phyloP scores from a whole-genome alignment of 805 yeast genomes.

The Wickerhamiella lipophila region DNA sequence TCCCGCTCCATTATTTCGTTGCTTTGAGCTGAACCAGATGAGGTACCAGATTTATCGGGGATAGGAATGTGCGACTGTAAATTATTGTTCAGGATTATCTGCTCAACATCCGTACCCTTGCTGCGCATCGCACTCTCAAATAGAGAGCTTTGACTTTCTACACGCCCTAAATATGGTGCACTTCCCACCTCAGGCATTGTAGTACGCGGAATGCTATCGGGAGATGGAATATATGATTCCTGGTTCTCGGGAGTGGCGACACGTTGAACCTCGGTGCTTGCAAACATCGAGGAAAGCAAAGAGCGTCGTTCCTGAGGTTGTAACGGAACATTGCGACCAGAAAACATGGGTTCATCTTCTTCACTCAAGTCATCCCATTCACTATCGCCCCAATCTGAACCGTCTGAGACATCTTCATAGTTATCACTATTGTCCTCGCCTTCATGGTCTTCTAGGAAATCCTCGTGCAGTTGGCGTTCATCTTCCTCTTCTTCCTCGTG shows the following conservation, averaged over 20 bases:
- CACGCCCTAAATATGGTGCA: conserved; percentile 5
- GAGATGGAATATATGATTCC: neutral
- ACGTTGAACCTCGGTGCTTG: neutral
- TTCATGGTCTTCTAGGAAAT: neutral
- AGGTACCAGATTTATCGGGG: neutral
- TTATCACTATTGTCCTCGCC: conserved; percentile 3
- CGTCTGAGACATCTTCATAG: conserved; percentile 22
- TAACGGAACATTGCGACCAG: conserved; percentile 23
- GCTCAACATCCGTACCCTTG: neutral
- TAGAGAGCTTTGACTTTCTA: conserved; percentile 1
- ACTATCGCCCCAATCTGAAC: conserved; percentile 27
- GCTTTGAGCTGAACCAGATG: neutral
- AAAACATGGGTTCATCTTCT: conserved; percentile 22
- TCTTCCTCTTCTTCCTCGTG: neutral
- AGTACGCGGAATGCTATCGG: conserved; percentile 4
- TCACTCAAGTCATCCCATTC: conserved; percentile 21
- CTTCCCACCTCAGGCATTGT: neutral
- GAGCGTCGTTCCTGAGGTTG: conserved; percentile 28
- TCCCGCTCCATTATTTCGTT: conserved; percentile 14
- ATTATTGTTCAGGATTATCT: neutral
- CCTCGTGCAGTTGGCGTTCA: neutral
- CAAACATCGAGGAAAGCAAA: conserved; percentile 21
- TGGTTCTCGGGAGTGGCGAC: neutral
- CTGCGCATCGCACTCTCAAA: conserved; percentile 3
- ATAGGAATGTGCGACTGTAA: neutral